Evolutionary conservation across 345 rosid genomes (phyloP).

Genomic region (Acer negundo): DNA sequence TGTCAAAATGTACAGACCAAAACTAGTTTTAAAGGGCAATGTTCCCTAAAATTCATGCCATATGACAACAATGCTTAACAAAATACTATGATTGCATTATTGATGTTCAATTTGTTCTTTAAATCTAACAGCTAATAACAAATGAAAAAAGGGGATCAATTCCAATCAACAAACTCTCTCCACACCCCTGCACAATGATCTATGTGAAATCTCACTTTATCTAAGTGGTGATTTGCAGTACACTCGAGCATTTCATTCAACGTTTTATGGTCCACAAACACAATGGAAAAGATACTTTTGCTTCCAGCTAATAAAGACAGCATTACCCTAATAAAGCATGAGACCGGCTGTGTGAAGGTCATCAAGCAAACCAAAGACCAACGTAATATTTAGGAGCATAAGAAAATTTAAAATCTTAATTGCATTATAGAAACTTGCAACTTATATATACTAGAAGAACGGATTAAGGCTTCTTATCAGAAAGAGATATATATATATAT

Average conservation of each 20-base stretch:
- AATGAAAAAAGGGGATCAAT: neutral
- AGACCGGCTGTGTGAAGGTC: neutral
- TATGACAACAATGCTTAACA: neutral
- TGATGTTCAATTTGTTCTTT: neutral
- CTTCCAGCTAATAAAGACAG: neutral
- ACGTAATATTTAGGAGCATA: neutral
- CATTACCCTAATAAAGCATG: neutral
- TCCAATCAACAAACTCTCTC: neutral
- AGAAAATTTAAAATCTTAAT: neutral
- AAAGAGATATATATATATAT: too few species aligned
- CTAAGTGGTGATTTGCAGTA: neutral
- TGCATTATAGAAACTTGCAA: neutral
- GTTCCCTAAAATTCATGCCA: neutral
- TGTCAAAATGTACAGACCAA: neutral
- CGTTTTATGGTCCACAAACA: neutral
- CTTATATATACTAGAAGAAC: neutral
- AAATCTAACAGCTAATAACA: neutral
- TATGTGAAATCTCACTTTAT: neutral
- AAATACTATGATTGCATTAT: neutral
- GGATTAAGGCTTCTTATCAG: neutral
- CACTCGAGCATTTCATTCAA: neutral
- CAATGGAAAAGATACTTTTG: neutral
- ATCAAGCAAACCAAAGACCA: neutral
- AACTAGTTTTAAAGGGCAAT: neutral
- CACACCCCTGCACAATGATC: neutral